phyloP scores from a whole-genome alignment of 192 early-diverging fungal species.

The Mortierella antarctica region DNA sequence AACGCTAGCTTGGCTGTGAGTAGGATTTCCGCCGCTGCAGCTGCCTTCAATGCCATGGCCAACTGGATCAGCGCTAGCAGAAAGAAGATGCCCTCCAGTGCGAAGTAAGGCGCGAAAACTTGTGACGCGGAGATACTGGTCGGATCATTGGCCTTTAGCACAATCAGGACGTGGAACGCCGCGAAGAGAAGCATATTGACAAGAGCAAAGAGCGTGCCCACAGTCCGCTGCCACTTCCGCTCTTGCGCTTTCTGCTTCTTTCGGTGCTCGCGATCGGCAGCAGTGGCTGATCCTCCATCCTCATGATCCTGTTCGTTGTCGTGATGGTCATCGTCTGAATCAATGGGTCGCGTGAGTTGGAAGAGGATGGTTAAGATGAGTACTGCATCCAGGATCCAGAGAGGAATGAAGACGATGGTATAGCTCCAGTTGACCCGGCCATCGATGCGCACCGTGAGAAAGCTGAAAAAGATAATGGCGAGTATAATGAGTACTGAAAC shows the following conservation, averaged over 20 bases:
- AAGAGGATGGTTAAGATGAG: constrained; percentile 50
- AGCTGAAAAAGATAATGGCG: constrained; percentile 86
- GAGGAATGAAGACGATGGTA: constrained; percentile 81
- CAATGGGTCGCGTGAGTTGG: constrained; percentile 30
- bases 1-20: background rate
- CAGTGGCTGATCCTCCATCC: constrained; percentile 49
- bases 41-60: constrained; percentile 30
- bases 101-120: constrained; percentile 86
- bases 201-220: constrained; percentile 52
- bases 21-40: constrained; percentile 5
- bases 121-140: constrained; percentile 69
- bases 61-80: constrained; percentile 57
- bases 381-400: constrained; percentile 79
- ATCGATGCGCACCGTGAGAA: constrained; percentile 84
- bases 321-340: constrained; percentile 57
- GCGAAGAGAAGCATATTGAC: constrained; percentile 67
- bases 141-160: constrained; percentile 72
- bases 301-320: constrained; percentile 59
- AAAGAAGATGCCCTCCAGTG: constrained; percentile 79
- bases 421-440: constrained; percentile 75
- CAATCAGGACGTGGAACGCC: constrained; percentile 83
- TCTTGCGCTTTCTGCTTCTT: constrained; percentile 56
- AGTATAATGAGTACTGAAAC: constrained; percentile 66
- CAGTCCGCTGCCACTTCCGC: constrained; percentile 26
- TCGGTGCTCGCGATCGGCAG: constrained; percentile 12